Evolutionary conservation across 192 early-diverging fungal genomes (phyloP), one percentile per base, ranked within the genome.

Genomic region (Backusella psychrophila): DNA sequence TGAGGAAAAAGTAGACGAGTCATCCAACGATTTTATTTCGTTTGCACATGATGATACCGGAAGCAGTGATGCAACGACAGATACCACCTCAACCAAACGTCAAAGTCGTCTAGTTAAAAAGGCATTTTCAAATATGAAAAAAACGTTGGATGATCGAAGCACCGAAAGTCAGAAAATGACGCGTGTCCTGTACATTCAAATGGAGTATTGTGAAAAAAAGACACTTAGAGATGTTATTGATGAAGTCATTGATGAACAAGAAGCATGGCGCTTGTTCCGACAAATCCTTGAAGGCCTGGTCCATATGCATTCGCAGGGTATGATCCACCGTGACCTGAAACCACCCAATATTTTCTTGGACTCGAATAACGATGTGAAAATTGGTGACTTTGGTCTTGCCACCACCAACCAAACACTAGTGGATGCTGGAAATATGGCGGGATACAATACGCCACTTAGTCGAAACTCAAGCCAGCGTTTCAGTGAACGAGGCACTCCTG

Each of bases 161-260:
- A 31, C 4, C 12, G 70, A 46, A 72, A 71, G 49, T 68, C 71
- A 72, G 59, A 52, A 67, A 11, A 29, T 23, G 26, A 84, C 85
- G 6, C 81, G 90, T 69, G 91, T 91, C 9, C 79, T 98, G 35
- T 96, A 97, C 75, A 99, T 99, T 69, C 97, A 99, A 81, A 99
- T 99, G 97, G 96, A 99, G 84, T 99, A 98, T 80, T 98, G 97
- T 80, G 97, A 98, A 79, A 91, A 95, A 70, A 95, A 95, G 75
- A 97, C 97, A 0, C 83, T 98, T 4, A 87, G 86, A 75, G 94
- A 97, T 75, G 75, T 95, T 26, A 93, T 98, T 72, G 90, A 93
- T 38, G 87, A 88, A 74, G 92, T 93, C 0, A 69, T 98, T 14
- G 90, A 92, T 65, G 89, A 92, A 33, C 89, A 96, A 59, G 92